Evolutionary conservation across 768 basidiomycete species (phyloP).

Genomic region (Phanerodontia chrysosporium): DNA sequence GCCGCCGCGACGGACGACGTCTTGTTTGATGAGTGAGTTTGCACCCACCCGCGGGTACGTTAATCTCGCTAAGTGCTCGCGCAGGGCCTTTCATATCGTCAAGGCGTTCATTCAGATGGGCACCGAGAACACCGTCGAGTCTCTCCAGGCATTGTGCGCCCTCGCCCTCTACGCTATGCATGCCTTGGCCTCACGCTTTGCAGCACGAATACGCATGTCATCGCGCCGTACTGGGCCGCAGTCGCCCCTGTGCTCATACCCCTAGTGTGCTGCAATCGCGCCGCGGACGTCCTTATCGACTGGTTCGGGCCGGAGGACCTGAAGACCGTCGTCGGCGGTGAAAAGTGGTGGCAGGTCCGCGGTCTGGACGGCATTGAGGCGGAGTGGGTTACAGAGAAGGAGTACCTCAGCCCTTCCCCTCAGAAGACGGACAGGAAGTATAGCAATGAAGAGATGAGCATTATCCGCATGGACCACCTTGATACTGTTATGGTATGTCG

Average conservation of each 20-base stretch:
- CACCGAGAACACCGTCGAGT: conserved; percentile 64
- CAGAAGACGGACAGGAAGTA: conserved; percentile 27
- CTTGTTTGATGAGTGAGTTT: conserved; percentile 61
- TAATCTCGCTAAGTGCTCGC: not conserved
- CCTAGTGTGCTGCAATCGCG: conserved; percentile 48
- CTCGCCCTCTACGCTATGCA: not conserved
- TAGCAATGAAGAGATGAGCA: conserved; percentile 34
- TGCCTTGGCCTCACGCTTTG: not conserved
- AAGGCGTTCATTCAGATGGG: conserved; percentile 67
- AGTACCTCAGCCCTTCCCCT: conserved; percentile 29
- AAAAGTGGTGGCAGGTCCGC: conserved; percentile 82
- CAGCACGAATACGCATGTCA: conserved; percentile 68
- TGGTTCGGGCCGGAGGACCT: conserved; percentile 73
- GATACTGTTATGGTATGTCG: conserved; percentile 50
- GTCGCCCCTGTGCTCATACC: conserved; percentile 58
- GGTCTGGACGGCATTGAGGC: conserved; percentile 65
- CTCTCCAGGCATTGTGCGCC: conserved; percentile 60
- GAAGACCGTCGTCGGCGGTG: conserved; percentile 65
- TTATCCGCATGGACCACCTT: conserved; percentile 49
- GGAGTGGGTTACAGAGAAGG: conserved; percentile 56
- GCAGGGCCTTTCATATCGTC: conserved; percentile 65
- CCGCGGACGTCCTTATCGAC: conserved; percentile 64
- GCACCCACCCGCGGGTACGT: not conserved
- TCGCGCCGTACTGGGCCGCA: conserved; percentile 62
- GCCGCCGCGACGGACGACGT: conserved; percentile 55